Conservation (phyloP, 1,284 basidiomycete species). For the Tylopilus sp. region DNA sequence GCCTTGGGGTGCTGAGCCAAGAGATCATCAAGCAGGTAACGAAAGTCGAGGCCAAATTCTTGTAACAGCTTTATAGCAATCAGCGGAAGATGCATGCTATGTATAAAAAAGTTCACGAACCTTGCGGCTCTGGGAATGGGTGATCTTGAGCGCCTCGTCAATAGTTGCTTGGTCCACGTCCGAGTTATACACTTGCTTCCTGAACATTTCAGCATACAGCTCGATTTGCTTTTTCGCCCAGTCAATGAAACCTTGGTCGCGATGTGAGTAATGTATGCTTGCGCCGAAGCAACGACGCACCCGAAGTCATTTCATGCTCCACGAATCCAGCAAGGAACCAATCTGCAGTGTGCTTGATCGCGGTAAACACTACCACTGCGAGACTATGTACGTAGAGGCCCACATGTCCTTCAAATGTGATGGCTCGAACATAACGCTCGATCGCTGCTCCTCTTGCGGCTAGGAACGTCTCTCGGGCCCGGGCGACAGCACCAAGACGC, state of each 20-base stretch:
- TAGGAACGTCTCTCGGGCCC: conserved; percentile 83
- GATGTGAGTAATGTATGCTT: conserved; percentile 2
- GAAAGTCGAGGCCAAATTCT: conserved; percentile 91
- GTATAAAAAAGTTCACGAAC: conserved; percentile 38
- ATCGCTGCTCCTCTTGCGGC: conserved; percentile 76
- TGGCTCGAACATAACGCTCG: conserved; percentile 73
- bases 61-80: conserved; percentile 63
- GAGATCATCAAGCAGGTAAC: conserved; percentile 74
- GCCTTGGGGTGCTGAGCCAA: conserved; percentile 50
- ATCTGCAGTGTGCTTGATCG: conserved; percentile 93
- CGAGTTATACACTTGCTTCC: conserved; percentile 86
- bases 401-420: conserved; percentile 91
- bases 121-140: conserved; percentile 76
- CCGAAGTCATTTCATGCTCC: conserved; percentile 89
- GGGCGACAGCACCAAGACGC: conserved; percentile 73
- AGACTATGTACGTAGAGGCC: conserved; percentile 77
- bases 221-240: conserved; percentile 92
- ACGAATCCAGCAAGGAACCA: conserved; percentile 97
- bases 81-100: background rate
- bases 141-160: conserved; percentile 74
- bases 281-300: conserved; percentile 45
- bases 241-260: conserved; percentile 74
- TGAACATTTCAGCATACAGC: conserved; percentile 80
- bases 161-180: conserved; percentile 67
- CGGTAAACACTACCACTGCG: conserved; percentile 80